Conservation (phyloP, 2,329 filamentous ascomycete species). For the Aspergillus sp. region DNA sequence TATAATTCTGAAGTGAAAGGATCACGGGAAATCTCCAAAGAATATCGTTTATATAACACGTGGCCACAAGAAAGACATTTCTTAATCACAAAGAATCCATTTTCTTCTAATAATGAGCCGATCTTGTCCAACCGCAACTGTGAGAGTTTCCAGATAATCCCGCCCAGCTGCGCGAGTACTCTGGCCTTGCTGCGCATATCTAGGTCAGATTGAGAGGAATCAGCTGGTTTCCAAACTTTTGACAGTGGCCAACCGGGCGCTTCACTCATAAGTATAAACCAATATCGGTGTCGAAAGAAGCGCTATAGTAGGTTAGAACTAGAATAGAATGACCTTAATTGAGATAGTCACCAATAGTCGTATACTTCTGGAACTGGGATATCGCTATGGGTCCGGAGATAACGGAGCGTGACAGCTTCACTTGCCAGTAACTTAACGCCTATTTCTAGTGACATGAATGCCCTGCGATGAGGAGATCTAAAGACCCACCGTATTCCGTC, state of each 20-base stretch:
- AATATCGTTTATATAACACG: slow-evolving; percentile 17
- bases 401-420: slow-evolving; percentile 32
- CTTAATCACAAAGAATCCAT: slow-evolving; percentile 16
- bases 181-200: slow-evolving; percentile 19
- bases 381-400: slow-evolving; percentile 27
- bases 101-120: slow-evolving; percentile 29
- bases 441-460: slow-evolving; percentile 14
- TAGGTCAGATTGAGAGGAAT: slow-evolving; percentile 10
- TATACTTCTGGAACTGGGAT: slow-evolving; percentile 35
- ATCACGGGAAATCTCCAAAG: slow-evolving; percentile 17
- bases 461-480: slow-evolving; percentile 22
- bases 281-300: slow-evolving; percentile 25
- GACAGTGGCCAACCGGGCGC: slow-evolving; percentile 27
- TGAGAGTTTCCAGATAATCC: slow-evolving; percentile 24
- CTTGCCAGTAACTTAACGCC: slow-evolving; percentile 27
- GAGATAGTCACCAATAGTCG: slow-evolving; percentile 20
- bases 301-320: slow-evolving; percentile 7
- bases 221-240: slow-evolving; percentile 19
- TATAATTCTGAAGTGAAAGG: slow-evolving; percentile 21
- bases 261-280: slow-evolving; percentile 37
- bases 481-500: slow-evolving; percentile 33
- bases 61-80: slow-evolving; percentile 24
- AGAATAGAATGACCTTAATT: background rate
- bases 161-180: slow-evolving; percentile 27
- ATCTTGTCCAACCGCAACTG: slow-evolving; percentile 27